Evolutionary conservation across 495 filamentous ascomycete species (phyloP).

Genomic region (Parachaetomium inaequale): DNA sequence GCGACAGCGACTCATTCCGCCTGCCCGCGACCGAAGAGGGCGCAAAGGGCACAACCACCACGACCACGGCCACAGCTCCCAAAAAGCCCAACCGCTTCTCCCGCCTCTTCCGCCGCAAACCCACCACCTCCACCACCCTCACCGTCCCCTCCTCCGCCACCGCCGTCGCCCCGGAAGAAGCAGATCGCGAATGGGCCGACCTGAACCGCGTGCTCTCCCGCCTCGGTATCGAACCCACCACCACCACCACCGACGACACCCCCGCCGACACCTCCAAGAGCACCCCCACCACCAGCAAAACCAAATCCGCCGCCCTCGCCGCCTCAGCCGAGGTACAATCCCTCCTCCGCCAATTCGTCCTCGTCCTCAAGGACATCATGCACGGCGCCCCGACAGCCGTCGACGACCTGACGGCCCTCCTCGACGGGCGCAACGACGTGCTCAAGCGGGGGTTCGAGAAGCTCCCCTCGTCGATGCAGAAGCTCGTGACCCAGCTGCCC

Average conservation of each 20-base stretch:
- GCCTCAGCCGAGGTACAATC: constrained; percentile 56
- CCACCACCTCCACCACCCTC: constrained; percentile 18
- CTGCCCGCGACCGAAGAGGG: not conserved
- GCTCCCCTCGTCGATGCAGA: constrained; percentile 79
- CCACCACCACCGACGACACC: not conserved
- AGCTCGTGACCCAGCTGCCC: constrained; percentile 79
- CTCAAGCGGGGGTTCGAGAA: constrained; percentile 71
- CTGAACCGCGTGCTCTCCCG: constrained; percentile 71
- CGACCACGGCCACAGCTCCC: constrained; percentile 7
- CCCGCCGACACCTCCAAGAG: not conserved
- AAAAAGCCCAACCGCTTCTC: constrained; percentile 30
- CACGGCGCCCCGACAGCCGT: constrained; percentile 92
- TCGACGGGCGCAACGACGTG: constrained; percentile 74
- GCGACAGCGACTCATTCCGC: constrained; percentile 36
- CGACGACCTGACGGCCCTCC: constrained; percentile 75
- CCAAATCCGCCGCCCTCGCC: constrained; percentile 72
- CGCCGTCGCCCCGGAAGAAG: constrained; percentile 23
- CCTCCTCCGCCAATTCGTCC: constrained; percentile 74
- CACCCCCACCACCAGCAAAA: constrained; percentile 29
- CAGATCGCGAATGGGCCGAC: constrained; percentile 64
- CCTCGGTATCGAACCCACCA: constrained; percentile 57
- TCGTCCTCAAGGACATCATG: constrained; percentile 85
- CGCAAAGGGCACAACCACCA: not conserved
- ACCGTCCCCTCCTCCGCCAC: constrained; percentile 28
- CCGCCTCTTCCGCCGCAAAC: constrained; percentile 27